phyloP scores from a whole-genome alignment of 805 yeast species.

The Pichia heedii region DNA sequence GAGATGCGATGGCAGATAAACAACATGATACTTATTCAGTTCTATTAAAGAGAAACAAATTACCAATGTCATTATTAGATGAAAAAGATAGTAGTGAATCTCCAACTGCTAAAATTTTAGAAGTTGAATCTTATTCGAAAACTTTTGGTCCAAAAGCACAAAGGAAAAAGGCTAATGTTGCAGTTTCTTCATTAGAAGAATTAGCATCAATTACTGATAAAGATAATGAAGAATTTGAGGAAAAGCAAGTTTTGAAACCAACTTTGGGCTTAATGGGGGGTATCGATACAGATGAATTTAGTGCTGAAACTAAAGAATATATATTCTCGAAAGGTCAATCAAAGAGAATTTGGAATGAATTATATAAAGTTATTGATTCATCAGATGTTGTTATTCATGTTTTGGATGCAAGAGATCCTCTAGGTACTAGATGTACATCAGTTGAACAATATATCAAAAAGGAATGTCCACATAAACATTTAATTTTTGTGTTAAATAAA shows the following conservation, averaged over 20 bases:
- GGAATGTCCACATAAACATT: conserved; percentile 94
- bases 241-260: conserved; percentile 64
- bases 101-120: conserved; percentile 73
- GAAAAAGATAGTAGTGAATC: conserved; percentile 73
- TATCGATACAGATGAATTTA: conserved; percentile 65
- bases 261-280: conserved; percentile 79
- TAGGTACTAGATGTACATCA: conserved; percentile 89
- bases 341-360: conserved; percentile 96
- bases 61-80: conserved; percentile 91
- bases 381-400: conserved; percentile 97
- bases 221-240: conserved; percentile 55
- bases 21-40: conserved; percentile 79
- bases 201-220: conserved; percentile 50
- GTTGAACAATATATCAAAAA: conserved; percentile 89
- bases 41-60: conserved; percentile 74
- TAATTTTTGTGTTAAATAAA: conserved; percentile 89
- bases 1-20: conserved; percentile 88
- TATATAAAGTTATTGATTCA: conserved; percentile 93
- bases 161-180: conserved; percentile 77
- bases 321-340: conserved; percentile 96
- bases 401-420: conserved; percentile 93
- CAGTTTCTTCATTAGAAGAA: conserved; percentile 73
- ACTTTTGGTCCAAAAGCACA: conserved; percentile 95
- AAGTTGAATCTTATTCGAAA: conserved; percentile 72
- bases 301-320: conserved; percentile 89